Conservation (phyloP, 2,329 filamentous ascomycete species). For the Arthrobotrys sinensis region DNA sequence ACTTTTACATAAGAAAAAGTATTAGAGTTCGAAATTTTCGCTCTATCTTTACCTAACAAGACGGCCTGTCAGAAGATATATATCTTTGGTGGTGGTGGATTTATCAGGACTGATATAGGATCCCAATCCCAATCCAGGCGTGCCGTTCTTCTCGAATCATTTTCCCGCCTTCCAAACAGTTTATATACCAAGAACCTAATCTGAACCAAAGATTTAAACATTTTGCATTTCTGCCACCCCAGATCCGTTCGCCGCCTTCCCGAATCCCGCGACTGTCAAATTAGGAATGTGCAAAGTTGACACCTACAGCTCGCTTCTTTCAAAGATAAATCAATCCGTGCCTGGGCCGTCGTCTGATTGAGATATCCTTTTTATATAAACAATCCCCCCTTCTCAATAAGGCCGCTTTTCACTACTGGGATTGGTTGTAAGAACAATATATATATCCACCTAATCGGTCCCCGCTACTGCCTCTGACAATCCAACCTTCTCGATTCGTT, state of each 20-base stretch:
- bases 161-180: conserved; percentile 35
- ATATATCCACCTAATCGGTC: conserved; percentile 52
- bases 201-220: conserved; percentile 15
- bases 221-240: conserved; percentile 26
- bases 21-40: conserved; percentile 50
- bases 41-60: conserved; percentile 46
- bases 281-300: conserved; percentile 57
- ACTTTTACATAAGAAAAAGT: conserved; percentile 56
- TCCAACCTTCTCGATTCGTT: conserved; percentile 57
- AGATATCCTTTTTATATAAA: conserved; percentile 56
- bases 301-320: conserved; percentile 47
- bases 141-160: conserved; percentile 34
- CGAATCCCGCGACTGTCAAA: conserved; percentile 52
- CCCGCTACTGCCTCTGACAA: conserved; percentile 38
- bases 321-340: conserved; percentile 37
- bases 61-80: conserved; percentile 21
- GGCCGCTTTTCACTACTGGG: conserved; percentile 25
- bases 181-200: conserved; percentile 20
- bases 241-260: conserved; percentile 56
- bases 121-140: conserved; percentile 8
- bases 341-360: conserved; percentile 30
- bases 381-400: conserved; percentile 32
- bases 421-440: conserved; percentile 37
- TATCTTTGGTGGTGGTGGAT: conserved; percentile 21
- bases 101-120: conserved; percentile 41